Base-by-base conservation (phyloP, 495 filamentous ascomycete species). In the Apodospora peruviana region DNA sequence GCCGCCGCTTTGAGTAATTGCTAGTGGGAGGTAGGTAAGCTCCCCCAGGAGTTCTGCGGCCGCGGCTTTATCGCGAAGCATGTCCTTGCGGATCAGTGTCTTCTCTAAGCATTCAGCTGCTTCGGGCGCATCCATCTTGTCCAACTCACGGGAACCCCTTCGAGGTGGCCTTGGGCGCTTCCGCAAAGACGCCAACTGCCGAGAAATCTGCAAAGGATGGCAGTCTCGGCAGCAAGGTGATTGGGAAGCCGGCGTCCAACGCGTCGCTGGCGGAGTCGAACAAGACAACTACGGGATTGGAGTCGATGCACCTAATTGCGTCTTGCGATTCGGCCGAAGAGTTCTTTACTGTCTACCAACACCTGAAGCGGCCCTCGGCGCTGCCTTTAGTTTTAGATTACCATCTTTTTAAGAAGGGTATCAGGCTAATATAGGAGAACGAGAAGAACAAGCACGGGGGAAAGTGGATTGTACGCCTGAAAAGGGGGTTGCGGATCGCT, bases 341-440 rank as follows among this genome's bases (percentile, higher is more conserved):
- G 32, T 97, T 98, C 67, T 97, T 91, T 83, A 72, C 79, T n/a
- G 79, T 95, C 12, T 97, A 96, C 65, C 75, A 80, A 20, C 91
- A 97, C 65, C 76, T 98, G 43, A 95, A 94, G 65, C 82, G 88
- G 16, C 94, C 93, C 2, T 95, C 88, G 36, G 71, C 79, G 12
- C 75, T 98, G 41, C 93, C 93, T 9, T 84, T 90, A 18, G 93
- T 97, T 23, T 96, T 90, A 12, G 93, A 98, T 62, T 98, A 96
- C 64, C 94, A 97, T 64, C 84, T 98, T 45, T 98, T 98, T 73
- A 94, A 93, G 75, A 90, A 94, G 60, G 94, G 90, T 40, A 90
- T 97, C 23, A 83, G 93, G 50, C 93, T 94, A 32, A 93, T 97
- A 61, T 98, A 94, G 93, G 93, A 98, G 69, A 94, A 98, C 60